Evolutionary conservation across 805 yeast species (phyloP).

Genomic region (Candida silvatica): DNA sequence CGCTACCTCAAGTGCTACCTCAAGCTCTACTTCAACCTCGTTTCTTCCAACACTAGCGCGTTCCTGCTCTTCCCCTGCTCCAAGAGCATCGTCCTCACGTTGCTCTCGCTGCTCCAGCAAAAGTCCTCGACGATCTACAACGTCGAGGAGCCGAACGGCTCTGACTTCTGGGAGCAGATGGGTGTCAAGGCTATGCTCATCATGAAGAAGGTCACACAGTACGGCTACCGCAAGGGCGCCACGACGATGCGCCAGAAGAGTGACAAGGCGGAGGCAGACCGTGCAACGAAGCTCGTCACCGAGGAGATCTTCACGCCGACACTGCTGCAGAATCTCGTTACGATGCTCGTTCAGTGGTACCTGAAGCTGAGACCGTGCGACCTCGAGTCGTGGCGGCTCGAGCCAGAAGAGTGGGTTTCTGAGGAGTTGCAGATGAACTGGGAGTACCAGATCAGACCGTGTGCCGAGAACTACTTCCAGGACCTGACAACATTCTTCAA

Average conservation of each 20-base stretch:
- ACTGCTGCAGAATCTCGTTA: slow-evolving; percentile 49
- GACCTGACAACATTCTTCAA: slow-evolving; percentile 62
- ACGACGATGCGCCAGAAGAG: slow-evolving; percentile 50
- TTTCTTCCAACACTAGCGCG: slow-evolving; percentile 54
- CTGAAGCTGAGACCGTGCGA: slow-evolving; percentile 68
- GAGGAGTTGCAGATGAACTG: slow-evolving; percentile 71
- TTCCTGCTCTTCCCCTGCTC: slow-evolving; percentile 64
- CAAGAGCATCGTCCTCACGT: slow-evolving; percentile 48
- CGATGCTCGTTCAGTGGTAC: slow-evolving; percentile 64
- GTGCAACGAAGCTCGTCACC: slow-evolving; percentile 45
- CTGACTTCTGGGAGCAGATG: slow-evolving; percentile 65
- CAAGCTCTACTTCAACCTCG: slow-evolving; percentile 59
- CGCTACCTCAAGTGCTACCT: slow-evolving; percentile 68
- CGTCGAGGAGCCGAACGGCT: slow-evolving; percentile 31
- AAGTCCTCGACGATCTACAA: slow-evolving; percentile 61
- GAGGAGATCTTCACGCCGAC: slow-evolving; percentile 49
- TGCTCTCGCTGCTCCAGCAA: slow-evolving; percentile 50
- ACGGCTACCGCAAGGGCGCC: slow-evolving; percentile 60
- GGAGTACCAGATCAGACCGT: slow-evolving; percentile 79
- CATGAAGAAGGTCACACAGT: slow-evolving; percentile 54
- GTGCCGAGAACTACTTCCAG: slow-evolving; percentile 79
- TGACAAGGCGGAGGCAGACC: slow-evolving; percentile 55
- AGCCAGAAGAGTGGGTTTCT: slow-evolving; percentile 90
- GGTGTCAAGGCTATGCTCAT: slow-evolving; percentile 59
- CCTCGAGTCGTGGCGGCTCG: slow-evolving; percentile 71